Base-by-base conservation (phyloP, 148 eudicot species). In the Rhododendron molle region DNA sequence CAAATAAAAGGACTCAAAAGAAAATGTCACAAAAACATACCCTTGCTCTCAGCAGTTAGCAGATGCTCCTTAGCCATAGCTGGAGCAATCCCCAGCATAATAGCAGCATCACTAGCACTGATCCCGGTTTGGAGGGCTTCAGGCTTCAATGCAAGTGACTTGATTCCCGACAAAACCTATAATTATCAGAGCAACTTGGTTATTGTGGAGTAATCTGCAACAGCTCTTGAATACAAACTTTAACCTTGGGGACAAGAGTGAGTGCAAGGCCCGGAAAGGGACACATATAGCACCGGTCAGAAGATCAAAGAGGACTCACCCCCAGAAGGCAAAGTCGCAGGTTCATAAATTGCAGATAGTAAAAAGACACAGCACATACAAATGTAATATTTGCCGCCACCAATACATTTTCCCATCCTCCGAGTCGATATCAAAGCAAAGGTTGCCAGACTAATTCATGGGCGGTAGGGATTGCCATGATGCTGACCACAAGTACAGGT, bases 41-140 rank as follows among this genome's bases (percentile, higher is more conserved):
- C 99, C 94, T 91, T 94, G 93, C 93, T 91, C 92, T 96, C 99
- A 87, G 99, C 99, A 86, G 94, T 89, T 36, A 96, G 91, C 72
- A 96, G 98, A 89, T 95, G 95, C 90, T 96, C 99, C 90, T 96
- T 96, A 30, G 99, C 99, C 98, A 96, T 93, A 86, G 97, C 98
- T 78, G 99, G 99, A 83, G 99, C 99, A 88, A 96, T 91, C 46
- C 98, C 99, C 56, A 96, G 88, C 32, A 93, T 93, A 88, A 92
- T 95, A 79, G 99, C 98, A 86, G 99, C 99, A 92, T 96, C 99
- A 86, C 93, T 93, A 28, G 99, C 93, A 91, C 96, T 93, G 83
- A 96, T 73, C 78, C 99, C 99, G 72, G 67, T 87, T 80, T 83
- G 89, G 16, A 96, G 91, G 50, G 96, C 90, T 36, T 96, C 98